Evolutionary conservation across 2,329 filamentous ascomycete genomes (phyloP), one percentile per base, ranked within the genome.

Genomic region (Coniochaeta sp.): DNA sequence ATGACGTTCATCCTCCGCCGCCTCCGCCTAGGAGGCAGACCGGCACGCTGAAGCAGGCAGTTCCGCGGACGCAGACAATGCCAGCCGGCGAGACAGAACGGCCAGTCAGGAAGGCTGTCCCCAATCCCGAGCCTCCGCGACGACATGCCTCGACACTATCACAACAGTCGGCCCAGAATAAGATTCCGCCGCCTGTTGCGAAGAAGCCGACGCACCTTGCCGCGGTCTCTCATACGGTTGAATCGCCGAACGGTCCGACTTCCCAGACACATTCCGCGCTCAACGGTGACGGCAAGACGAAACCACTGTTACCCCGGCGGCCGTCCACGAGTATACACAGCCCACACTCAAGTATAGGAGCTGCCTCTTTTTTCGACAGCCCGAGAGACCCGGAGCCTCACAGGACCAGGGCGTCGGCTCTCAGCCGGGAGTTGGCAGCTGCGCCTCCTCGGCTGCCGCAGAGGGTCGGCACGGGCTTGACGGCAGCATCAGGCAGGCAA

Each of bases 191-290:
- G 5, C 81, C 81, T 1, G 77, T 89, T 57, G 87, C 86, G 24
- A 83, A 78, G 69, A 89, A 89, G 66, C 87, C 87, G 1, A 77
- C 81, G 2, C 82, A 85, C 63, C 75, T 86, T 4, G 65, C 73
- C 17, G 72, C 72, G 12, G 65, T 68, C 16, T 71, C 68, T 14
- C 72, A 72, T 7, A 63, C 69, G 3, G 64, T 60, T 40, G 71
- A 65, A 61, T 65, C 69, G 28, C 62, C 62, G n/a, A 32, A 54
- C 30, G 19, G 56, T 30, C 32, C 59, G 50, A 58, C 63, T 62
- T 34, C 64, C 63, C 50, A 64, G 58, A 57, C 24, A 26, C 30
- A 19, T 55, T 19, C 32, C 24, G 16, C 14, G 22, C 47, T 5
- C 9, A 40, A 61, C 61, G 14, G 59, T 61, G 26, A 54, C 17